These are phyloP conservation scores for Gossypium anomalum DNA, from an alignment of 345 rosid species.

Conservation along the genomic window DNA sequence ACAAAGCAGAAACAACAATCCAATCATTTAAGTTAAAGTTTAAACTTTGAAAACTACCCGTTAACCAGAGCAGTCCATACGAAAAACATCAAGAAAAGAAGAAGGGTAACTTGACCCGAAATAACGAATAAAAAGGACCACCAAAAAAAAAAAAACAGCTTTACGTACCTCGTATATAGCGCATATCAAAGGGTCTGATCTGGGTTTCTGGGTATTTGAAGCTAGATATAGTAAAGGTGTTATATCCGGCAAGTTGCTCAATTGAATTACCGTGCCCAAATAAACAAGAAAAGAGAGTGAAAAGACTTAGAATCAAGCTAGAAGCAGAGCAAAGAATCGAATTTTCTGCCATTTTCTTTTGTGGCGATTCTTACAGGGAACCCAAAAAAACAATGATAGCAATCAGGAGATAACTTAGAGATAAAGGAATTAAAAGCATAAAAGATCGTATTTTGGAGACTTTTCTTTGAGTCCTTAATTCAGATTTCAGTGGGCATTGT, in stretches of 20 bases:
- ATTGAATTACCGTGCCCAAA: constrained; percentile 20
- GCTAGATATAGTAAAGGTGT: constrained; percentile 53
- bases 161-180: constrained; percentile 66
- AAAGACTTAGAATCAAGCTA: constrained; percentile 23
- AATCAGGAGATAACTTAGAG: background rate
- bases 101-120: constrained; percentile 2
- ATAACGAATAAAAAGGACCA: background rate
- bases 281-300: constrained; percentile 24
- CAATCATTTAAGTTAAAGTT: background rate
- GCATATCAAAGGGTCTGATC: constrained; percentile 58
- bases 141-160: background rate
- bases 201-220: constrained; percentile 58
- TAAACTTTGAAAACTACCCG: constrained; percentile 10
- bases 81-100: background rate
- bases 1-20: background rate
- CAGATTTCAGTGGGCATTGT: background rate
- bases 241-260: constrained; percentile 22
- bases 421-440: constrained; percentile 7
- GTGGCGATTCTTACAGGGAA: constrained; percentile 17
- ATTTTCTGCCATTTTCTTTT: constrained; percentile 25
- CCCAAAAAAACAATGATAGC: background rate
- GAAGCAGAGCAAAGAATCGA: constrained; percentile 29
- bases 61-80: background rate
- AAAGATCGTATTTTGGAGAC: background rate
- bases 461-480: background rate